Conservation (phyloP, 1,284 basidiomycete species). For the Meira miltonrushii region DNA sequence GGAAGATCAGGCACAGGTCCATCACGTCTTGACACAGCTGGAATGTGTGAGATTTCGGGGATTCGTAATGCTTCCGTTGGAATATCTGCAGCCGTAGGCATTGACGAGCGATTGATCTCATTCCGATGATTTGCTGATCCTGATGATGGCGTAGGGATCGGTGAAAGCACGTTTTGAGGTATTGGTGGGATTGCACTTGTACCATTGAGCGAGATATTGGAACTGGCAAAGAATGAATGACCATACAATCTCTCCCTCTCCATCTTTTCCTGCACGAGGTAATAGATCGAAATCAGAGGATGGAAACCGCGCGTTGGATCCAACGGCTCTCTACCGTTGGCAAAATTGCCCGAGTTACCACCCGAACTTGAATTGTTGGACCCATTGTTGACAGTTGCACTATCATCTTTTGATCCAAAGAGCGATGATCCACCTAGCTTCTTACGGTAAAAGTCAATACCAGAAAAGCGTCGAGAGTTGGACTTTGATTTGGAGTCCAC, state of each 20-base stretch:
- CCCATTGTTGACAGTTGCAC: constrained; percentile 5
- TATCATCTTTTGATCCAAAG: constrained; percentile 33
- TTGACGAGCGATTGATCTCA: constrained; percentile 15
- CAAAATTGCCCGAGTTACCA: constrained; percentile 22
- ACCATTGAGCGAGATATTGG: constrained; percentile 62
- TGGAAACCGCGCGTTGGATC: constrained; percentile 92
- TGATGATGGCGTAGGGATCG: neutral
- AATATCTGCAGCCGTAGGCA: constrained; percentile 51
- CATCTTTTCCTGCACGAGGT: constrained; percentile 87
- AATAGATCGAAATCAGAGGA: constrained; percentile 92
- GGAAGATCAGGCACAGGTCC: constrained; percentile 17
- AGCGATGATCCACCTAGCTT: constrained; percentile 60
- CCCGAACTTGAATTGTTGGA: constrained; percentile 14
- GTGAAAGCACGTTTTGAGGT: neutral
- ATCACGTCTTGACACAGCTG: constrained; percentile 24
- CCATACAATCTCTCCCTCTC: constrained; percentile 90
- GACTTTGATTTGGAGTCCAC: constrained; percentile 28
- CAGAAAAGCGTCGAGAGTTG: constrained; percentile 66
- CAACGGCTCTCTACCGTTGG: constrained; percentile 52
- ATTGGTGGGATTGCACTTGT: neutral
- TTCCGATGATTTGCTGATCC: neutral
- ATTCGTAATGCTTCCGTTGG: constrained; percentile 44
- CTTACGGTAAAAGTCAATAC: constrained; percentile 88
- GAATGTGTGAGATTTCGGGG: constrained; percentile 40
- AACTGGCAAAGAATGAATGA: constrained; percentile 85